Conservation (phyloP, 2,329 filamentous ascomycete genomes). For the Penicillium sp. region DNA sequence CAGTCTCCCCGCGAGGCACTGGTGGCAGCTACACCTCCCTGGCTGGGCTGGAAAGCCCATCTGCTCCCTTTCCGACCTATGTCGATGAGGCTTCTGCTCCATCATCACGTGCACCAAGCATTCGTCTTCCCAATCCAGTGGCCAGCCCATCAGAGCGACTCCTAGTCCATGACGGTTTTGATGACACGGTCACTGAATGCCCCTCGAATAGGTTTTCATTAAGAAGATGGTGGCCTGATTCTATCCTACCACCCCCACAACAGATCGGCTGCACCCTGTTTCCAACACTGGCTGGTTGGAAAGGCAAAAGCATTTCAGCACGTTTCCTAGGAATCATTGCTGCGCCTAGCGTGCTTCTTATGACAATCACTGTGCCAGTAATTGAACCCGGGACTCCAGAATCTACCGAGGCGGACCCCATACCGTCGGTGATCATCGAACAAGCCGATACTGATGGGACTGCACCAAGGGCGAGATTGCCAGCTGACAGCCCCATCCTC, state of each 20-base stretch:
- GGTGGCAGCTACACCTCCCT: constrained; percentile 15
- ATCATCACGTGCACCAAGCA: constrained; percentile 57
- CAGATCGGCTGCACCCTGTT: constrained; percentile 76
- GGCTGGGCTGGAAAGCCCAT: constrained; percentile 39
- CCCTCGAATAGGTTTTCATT: constrained; percentile 48
- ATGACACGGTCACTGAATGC: constrained; percentile 45
- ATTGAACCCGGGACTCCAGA: constrained; percentile 71
- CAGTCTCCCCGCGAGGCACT: constrained; percentile 37
- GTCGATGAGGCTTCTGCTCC: constrained; percentile 59
- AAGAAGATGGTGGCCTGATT: constrained; percentile 78
- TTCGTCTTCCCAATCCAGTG: constrained; percentile 55
- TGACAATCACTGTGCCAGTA: constrained; percentile 89
- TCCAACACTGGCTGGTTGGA: constrained; percentile 83
- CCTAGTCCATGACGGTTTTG: constrained; percentile 34
- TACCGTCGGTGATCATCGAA: constrained; percentile 30
- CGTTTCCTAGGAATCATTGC: constrained; percentile 80
- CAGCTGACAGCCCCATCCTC: constrained; percentile 42
- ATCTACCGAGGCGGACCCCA: constrained; percentile 46
- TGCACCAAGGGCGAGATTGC: constrained; percentile 35
- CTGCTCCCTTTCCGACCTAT: constrained; percentile 71
- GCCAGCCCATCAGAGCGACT: constrained; percentile 43
- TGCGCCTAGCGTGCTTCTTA: constrained; percentile 84
- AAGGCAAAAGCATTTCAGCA: constrained; percentile 80
- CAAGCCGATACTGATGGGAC: constrained; percentile 22
- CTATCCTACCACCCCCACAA: constrained; percentile 71